phyloP scores from a whole-genome alignment of 345 rosid species.

The Populus euphratica region DNA sequence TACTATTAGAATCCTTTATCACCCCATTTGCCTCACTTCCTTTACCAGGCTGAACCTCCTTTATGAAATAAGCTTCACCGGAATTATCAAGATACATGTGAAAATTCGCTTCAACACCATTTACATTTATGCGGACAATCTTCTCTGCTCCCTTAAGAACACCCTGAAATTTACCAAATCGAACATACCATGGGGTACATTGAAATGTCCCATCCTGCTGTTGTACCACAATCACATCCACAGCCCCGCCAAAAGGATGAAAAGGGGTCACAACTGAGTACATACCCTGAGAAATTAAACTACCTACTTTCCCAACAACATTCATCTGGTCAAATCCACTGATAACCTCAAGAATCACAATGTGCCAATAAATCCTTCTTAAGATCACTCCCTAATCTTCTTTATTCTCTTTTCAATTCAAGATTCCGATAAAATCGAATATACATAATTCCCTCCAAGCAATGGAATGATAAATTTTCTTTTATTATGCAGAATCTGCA shows the following conservation, averaged over 20 bases:
- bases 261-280: slow-evolving; percentile 91
- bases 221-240: slow-evolving; percentile 83
- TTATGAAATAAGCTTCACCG: slow-evolving; percentile 83
- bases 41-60: slow-evolving; percentile 56
- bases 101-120: slow-evolving; percentile 71
- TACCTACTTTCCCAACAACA: slow-evolving; percentile 86
- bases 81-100: slow-evolving; percentile 93
- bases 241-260: slow-evolving; percentile 96
- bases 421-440: slow-evolving; percentile 9
- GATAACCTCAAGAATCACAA: slow-evolving; percentile 11
- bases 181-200: slow-evolving; percentile 90
- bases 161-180: slow-evolving; percentile 95
- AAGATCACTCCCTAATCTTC: slow-evolving; percentile 6
- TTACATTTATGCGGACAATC: slow-evolving; percentile 68
- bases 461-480: not conserved
- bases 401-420: slow-evolving; percentile 7
- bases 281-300: slow-evolving; percentile 76
- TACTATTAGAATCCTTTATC: slow-evolving; percentile 17
- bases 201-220: slow-evolving; percentile 80
- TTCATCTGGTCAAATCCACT: slow-evolving; percentile 50
- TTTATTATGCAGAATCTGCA: slow-evolving; percentile 9
- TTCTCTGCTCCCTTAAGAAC: slow-evolving; percentile 85
- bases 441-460: not conserved
- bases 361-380: slow-evolving; percentile 1
- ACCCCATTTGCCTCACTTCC: slow-evolving; percentile 25